Conservation (phyloP, 352 stramenopile species). For the Nothophytophthora sp. region DNA sequence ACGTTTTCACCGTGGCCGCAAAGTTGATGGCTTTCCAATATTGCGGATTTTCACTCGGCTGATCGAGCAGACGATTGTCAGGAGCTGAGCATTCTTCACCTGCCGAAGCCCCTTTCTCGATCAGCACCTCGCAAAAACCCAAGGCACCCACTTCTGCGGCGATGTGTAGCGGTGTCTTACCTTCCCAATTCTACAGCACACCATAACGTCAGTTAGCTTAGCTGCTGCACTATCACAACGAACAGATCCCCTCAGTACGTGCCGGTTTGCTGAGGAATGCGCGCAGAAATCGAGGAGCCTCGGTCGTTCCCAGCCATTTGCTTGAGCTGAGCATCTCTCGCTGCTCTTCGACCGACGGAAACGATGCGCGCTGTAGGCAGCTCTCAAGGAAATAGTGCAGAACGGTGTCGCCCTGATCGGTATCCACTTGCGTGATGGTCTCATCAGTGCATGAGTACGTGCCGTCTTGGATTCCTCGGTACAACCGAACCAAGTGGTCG, state of each 20-base stretch:
- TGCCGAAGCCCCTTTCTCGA: slow-evolving; percentile 38
- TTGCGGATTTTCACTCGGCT: slow-evolving; percentile 30
- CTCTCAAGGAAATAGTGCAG: slow-evolving; percentile 52
- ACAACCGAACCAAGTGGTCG: slow-evolving; percentile 35
- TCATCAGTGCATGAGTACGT: slow-evolving; percentile 36
- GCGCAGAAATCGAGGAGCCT: slow-evolving; percentile 27
- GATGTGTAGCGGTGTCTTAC: slow-evolving; percentile 49
- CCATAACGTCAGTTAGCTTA: too few species aligned
- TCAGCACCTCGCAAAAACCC: slow-evolving; percentile 41
- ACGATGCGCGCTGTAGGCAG: slow-evolving; percentile 27
- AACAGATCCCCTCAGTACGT: slow-evolving; percentile 1
- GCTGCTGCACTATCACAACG: neutral
- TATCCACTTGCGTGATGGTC: slow-evolving; percentile 38
- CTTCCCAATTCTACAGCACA: slow-evolving; percentile 54
- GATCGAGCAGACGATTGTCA: slow-evolving; percentile 44
- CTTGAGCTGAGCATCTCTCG: slow-evolving; percentile 20
- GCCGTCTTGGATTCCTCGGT: slow-evolving; percentile 39
- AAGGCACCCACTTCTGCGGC: slow-evolving; percentile 46
- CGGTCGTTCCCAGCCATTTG: slow-evolving; percentile 36
- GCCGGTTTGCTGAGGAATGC: slow-evolving; percentile 40
- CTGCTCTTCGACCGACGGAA: slow-evolving; percentile 39
- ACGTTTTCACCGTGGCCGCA: slow-evolving; percentile 21
- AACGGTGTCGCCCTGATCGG: slow-evolving; percentile 43
- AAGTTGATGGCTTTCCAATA: slow-evolving; percentile 60
- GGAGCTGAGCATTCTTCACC: slow-evolving; percentile 38